phyloP scores from a whole-genome alignment of 108 stramenopile species.

The Cyclotella atomus region DNA sequence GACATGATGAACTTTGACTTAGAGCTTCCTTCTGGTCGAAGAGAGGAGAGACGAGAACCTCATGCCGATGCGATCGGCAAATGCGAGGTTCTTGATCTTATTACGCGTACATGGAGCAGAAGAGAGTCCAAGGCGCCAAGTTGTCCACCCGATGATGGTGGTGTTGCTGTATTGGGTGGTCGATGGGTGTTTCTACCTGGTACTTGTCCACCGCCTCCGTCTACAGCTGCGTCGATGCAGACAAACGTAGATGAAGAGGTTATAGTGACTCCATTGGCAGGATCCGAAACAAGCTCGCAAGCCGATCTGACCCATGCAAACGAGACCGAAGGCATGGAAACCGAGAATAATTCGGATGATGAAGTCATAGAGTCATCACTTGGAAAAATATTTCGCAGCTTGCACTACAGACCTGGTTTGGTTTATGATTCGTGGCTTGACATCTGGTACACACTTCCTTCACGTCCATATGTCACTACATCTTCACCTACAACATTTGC shows the following conservation, averaged over 20 bases:
- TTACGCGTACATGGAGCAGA: constrained; percentile 11
- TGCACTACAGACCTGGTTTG: constrained; percentile 32
- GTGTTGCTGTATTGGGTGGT: constrained; percentile 31
- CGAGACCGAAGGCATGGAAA: background rate
- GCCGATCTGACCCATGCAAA: background rate
- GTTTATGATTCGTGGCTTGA: constrained; percentile 25
- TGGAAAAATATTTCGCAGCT: constrained; percentile 4
- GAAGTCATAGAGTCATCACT: constrained; percentile 8
- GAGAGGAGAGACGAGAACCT: background rate
- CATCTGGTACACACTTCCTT: constrained; percentile 19
- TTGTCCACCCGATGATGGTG: constrained; percentile 36
- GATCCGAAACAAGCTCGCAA: constrained; percentile 17
- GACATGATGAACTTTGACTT: background rate
- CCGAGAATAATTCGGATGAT: constrained; percentile 3
- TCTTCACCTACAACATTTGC: constrained; percentile 36
- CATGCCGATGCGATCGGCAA: constrained; percentile 6
- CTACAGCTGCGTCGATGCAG: background rate
- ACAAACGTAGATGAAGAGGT: background rate
- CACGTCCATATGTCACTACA: constrained; percentile 31
- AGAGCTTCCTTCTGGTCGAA: background rate
- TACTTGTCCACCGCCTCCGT: constrained; percentile 31
- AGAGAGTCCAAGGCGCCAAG: constrained; percentile 30
- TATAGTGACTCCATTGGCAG: constrained; percentile 16
- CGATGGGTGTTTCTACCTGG: constrained; percentile 36
- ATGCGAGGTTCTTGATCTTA: constrained; percentile 30